Base-by-base conservation (phyloP, 2,329 filamentous ascomycete species). In the Aspergillus viridinutans region DNA sequence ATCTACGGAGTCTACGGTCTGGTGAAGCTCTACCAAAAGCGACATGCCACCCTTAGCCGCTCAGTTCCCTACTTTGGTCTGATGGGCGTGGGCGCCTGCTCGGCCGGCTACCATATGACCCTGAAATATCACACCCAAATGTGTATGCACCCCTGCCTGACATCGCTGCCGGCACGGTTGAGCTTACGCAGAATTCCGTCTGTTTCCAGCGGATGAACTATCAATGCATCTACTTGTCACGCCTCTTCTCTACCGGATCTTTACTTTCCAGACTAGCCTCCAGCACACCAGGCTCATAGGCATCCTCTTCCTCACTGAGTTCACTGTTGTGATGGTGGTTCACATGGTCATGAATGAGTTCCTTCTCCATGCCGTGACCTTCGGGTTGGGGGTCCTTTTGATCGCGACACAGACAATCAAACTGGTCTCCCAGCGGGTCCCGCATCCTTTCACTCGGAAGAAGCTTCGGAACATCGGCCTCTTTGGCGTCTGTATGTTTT, bases 311-410 rank as follows among this genome's bases (percentile, higher is more conserved):
- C 49, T 56, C 0, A 28, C 56, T 7, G 38, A 65, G 3, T 69
- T 69, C 52, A 64, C 64, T 4, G 55, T 70, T 3, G 72, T 78
- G 3, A 77, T 77, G 72, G 67, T 76, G 5, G 70, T 73, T 0
- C 75, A 78, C 38, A 77, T 77, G 69, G 69, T 72, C 14, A 73
- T 77, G 73, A 74, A 78, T 28, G 75, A 78, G 52, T 77, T 78
- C 26, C 43, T 78, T 0, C 64, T 78, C 0, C 75, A 78, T 49
- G 75, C 74, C 0, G 63, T 66, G 0, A 60, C 67, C 0, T 78
- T 78, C 59, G 75, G 70, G 0, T 4, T 74, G 2, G 67, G 65
- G 0, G 68, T 76, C 0, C 73, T 68, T 28, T 43, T 75, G 10
- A 76, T 78, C 42, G 72, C 67, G 3, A 67, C 62, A 1, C 63